Evolutionary conservation across 2,329 filamentous ascomycete genomes (phyloP).

Genomic region (Cadophora sp.): DNA sequence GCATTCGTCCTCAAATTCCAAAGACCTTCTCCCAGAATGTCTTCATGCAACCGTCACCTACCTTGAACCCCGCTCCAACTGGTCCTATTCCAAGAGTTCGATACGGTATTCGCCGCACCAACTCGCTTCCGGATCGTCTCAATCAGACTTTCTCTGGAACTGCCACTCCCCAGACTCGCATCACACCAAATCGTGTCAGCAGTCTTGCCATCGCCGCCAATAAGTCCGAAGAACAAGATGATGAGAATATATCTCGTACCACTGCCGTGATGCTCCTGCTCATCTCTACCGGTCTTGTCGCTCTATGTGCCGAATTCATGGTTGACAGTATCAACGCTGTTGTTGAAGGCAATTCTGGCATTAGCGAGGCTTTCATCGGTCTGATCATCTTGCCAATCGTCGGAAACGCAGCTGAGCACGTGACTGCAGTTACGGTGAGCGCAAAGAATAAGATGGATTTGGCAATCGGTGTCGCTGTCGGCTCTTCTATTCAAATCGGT

Average conservation of each 20-base stretch:
- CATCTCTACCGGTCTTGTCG: conserved; percentile 69
- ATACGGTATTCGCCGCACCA: conserved; percentile 74
- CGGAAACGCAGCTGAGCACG: conserved; percentile 76
- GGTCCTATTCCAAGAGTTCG: conserved; percentile 63
- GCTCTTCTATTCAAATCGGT: conserved; percentile 74
- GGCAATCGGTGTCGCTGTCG: conserved; percentile 74
- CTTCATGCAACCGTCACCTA: conserved; percentile 58
- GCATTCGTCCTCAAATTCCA: conserved; percentile 63
- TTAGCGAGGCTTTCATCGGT: conserved; percentile 73
- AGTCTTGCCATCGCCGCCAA: conserved; percentile 38
- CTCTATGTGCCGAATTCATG: conserved; percentile 73
- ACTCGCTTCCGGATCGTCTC: conserved; percentile 74
- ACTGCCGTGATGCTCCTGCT: conserved; percentile 68
- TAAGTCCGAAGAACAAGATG: conserved; percentile 44
- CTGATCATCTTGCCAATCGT: conserved; percentile 76
- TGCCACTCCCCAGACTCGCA: conserved; percentile 20
- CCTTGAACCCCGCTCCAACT: conserved; percentile 35
- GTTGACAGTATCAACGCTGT: conserved; percentile 72
- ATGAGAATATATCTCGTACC: conserved; percentile 58
- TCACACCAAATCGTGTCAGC: conserved; percentile 33
- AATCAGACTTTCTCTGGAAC: conserved; percentile 46
- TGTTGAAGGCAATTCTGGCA: conserved; percentile 55
- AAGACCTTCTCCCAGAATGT: conserved; percentile 76
- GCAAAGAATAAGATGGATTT: conserved; percentile 80
- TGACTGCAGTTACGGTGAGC: conserved; percentile 74